These are phyloP conservation scores for Curvularia spicifera DNA, from an alignment of 2,329 filamentous ascomycete genomes.

Conservation along the genomic window DNA sequence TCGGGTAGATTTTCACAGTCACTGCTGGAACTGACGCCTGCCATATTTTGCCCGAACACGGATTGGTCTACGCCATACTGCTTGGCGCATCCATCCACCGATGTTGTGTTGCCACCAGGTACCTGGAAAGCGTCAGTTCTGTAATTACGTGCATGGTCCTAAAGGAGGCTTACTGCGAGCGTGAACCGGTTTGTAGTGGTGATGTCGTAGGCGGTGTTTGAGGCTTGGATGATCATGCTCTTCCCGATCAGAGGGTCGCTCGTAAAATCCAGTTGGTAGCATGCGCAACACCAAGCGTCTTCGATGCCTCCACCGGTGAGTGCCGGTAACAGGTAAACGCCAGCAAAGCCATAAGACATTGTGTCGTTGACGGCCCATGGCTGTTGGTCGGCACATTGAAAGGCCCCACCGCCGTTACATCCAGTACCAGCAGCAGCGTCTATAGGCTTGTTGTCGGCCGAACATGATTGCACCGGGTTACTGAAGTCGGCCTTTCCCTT, in stretches of 20 bases:
- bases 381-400: slow-evolving; percentile 64
- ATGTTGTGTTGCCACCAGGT: slow-evolving; percentile 48
- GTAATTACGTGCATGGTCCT: not conserved
- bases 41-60: slow-evolving; percentile 41
- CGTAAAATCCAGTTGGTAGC: slow-evolving; percentile 68
- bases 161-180: slow-evolving; percentile 39
- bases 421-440: slow-evolving; percentile 58
- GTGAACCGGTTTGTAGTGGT: slow-evolving; percentile 44
- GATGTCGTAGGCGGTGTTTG: slow-evolving; percentile 61
- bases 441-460: slow-evolving; percentile 60
- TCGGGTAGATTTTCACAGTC: slow-evolving; percentile 47
- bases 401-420: slow-evolving; percentile 64
- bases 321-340: slow-evolving; percentile 58
- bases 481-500: slow-evolving; percentile 61
- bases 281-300: slow-evolving; percentile 69
- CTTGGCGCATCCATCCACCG: slow-evolving; percentile 40
- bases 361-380: slow-evolving; percentile 67
- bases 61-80: slow-evolving; percentile 42
- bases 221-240: slow-evolving; percentile 69
- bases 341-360: slow-evolving; percentile 69
- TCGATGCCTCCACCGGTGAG: slow-evolving; percentile 57
- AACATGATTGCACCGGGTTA: slow-evolving; percentile 61
- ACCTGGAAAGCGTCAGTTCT: slow-evolving; percentile 32
- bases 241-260: slow-evolving; percentile 63
- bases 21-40: slow-evolving; percentile 38